phyloP scores from a whole-genome alignment of 1,284 basidiomycete species.

The Pyrrhoderma noxium region DNA sequence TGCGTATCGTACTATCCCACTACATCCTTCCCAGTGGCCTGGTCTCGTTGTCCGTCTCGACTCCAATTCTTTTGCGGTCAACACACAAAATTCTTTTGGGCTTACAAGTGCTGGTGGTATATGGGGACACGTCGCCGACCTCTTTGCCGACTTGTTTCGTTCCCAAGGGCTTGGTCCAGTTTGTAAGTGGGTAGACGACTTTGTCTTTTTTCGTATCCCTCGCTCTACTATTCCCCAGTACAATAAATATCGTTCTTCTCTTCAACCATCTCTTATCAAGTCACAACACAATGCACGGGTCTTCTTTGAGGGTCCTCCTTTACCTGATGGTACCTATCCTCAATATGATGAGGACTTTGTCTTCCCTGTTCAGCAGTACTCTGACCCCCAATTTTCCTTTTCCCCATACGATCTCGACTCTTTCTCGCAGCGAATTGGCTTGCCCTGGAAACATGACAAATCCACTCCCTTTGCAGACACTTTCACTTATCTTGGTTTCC shows the following conservation, averaged over 20 bases:
- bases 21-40: conserved; percentile 22
- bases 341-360: conserved; percentile 20
- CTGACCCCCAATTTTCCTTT: too few species aligned
- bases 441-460: conserved; percentile 7
- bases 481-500: background rate
- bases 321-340: conserved; percentile 16
- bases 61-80: conserved; percentile 23
- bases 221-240: background rate
- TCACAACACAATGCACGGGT: background rate
- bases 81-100: conserved; percentile 29
- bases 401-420: conserved; percentile 16
- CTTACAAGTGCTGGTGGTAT: conserved; percentile 25
- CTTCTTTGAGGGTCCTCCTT: conserved; percentile 7
- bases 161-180: conserved; percentile 28
- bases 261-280: background rate
- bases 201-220: conserved; percentile 30
- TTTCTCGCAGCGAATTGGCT: background rate
- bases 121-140: conserved; percentile 28
- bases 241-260: too few species aligned
- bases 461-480: background rate
- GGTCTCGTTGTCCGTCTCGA: background rate
- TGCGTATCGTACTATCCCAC: too few species aligned
- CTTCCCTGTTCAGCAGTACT: background rate
- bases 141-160: conserved; percentile 26
- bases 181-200: conserved; percentile 36